Evolutionary conservation across 2,329 filamentous ascomycete genomes (phyloP), one percentile per base, ranked within the genome.

Genomic region (Phaeophleospora eucalypticola): DNA sequence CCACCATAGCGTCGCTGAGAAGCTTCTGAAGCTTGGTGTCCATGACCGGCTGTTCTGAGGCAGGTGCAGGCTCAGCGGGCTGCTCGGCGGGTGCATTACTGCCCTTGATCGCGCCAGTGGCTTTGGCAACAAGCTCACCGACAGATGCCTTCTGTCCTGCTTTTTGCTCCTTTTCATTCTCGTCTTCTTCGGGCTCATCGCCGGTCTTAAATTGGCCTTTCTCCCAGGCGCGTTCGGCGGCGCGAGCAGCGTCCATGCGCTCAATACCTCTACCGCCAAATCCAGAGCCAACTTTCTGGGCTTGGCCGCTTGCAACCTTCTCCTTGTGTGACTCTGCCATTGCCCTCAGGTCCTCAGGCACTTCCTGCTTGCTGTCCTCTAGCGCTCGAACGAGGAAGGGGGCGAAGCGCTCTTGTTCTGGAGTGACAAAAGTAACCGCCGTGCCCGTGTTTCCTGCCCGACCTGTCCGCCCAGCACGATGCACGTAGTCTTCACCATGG

Each of bases 211-310:
- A 91, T 1, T 87, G 86, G 68, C 89, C 90, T 49, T 89, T 84
- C 71, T 96, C 89, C 48, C 89, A 84, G 60, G 86, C 81, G 56
- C 89, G 86, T 36, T 90, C 86, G 4, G 87, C 84, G 64, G 95
- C 89, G 63, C 91, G 87, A 60, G 95, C 88, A 61, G 90, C 86
- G 67, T 97, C 91, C 35, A 97, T 82, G 38, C 84, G 83, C 65
- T 97, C 93, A 27, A 98, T 77, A 49, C 93, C 93, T 65, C 95
- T 95, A 46, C 93, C 93, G 60, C 91, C 91, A 60, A 98, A 98
- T 2, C 93, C 93, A 48, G 86, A 88, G 17, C 82, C 84, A 45
- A 70, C 76, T 53, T 89, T 85, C 68, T 95, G 95, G 59, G 89
- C 89, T 65, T 94, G 93, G 40, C 91, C 93, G 6, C 84, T 79